A percentile compares a stretch with the other conserved stretches of the same genome.
Conservation (phyloP, 768 basidiomycete species). For the Rhizopogon rudus region DNA sequence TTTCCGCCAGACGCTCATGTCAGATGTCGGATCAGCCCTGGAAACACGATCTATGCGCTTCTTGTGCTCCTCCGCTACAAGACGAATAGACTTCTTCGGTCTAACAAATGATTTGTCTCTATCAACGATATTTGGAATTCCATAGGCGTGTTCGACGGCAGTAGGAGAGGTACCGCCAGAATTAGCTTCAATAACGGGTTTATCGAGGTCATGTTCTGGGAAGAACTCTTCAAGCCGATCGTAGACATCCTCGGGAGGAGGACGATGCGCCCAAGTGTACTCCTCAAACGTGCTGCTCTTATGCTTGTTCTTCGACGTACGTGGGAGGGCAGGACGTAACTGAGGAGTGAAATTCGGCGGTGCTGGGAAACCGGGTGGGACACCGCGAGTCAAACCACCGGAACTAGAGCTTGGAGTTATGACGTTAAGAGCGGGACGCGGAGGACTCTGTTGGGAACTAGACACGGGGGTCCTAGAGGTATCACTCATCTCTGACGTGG, state of each 20-base stretch:
- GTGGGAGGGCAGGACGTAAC: conserved; percentile 15
- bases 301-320: conserved; percentile 24
- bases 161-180: conserved; percentile 80
- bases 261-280: conserved; percentile 85
- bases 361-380: conserved; percentile 15
- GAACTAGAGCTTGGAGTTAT: conserved; percentile 17
- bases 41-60: conserved; percentile 68
- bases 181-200: conserved; percentile 86
- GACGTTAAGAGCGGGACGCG: conserved; percentile 27
- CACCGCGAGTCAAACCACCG: conserved; percentile 8
- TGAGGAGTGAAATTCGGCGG: conserved; percentile 13
- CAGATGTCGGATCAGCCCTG: conserved; percentile 48
- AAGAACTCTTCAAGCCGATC: conserved; percentile 93
- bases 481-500: conserved; percentile 18
- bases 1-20: conserved; percentile 57
- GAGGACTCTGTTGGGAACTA: conserved; percentile 1
- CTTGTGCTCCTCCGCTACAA: conserved; percentile 88
- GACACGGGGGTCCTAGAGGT: conserved; percentile 12
- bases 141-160: conserved; percentile 44
- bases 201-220: conserved; percentile 93
- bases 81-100: conserved; percentile 88
- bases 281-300: conserved; percentile 59
- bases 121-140: conserved; percentile 27
- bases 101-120: conserved; percentile 40
- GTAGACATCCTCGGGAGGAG: conserved; percentile 88